Conservation (phyloP, 1,284 basidiomycete species). For the Ustilago bromivora region DNA sequence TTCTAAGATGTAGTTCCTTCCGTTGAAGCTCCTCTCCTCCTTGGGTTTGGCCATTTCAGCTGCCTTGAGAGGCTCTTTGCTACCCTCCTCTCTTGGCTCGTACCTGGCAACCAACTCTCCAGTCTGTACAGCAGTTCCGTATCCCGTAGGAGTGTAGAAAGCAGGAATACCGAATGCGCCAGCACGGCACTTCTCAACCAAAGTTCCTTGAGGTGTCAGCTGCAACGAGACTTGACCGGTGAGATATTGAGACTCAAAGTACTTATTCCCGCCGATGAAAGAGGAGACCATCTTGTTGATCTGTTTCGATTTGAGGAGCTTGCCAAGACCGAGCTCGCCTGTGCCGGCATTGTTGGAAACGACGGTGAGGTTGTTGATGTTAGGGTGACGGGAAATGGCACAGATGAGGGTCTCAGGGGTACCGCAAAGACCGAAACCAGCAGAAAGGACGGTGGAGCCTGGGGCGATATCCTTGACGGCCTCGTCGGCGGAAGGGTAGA, state of each 20-base stretch:
- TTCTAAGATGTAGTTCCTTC: constrained; percentile 87
- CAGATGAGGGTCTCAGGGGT: constrained; percentile 67
- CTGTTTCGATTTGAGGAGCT: constrained; percentile 58
- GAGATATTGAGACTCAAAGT: constrained; percentile 65
- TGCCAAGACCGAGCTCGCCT: constrained; percentile 63
- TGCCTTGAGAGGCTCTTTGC: constrained; percentile 52
- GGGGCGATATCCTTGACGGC: constrained; percentile 64
- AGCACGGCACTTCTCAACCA: constrained; percentile 89
- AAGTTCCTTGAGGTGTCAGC: constrained; percentile 73
- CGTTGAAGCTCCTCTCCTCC: constrained; percentile 83
- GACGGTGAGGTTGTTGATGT: constrained; percentile 61
- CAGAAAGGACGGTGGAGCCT: constrained; percentile 60
- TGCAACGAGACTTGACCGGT: constrained; percentile 63
- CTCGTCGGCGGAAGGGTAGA: constrained; percentile 57
- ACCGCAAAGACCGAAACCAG: constrained; percentile 68
- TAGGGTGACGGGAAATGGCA: constrained; percentile 53
- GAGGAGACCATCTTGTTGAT: constrained; percentile 64
- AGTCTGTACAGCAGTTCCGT: constrained; percentile 70
- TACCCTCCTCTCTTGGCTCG: constrained; percentile 41
- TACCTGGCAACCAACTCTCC: constrained; percentile 71
- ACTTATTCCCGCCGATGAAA: constrained; percentile 68
- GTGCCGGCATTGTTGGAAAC: constrained; percentile 68
- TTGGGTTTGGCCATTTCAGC: constrained; percentile 73
- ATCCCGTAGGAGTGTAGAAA: constrained; percentile 92
- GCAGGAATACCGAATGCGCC: constrained; percentile 95